Percentiles rank a stretch among this genome's conserved stretches.
These are phyloP conservation scores for Hygrocybe punicea DNA, from an alignment of 768 basidiomycete species.

Conservation along the genomic window DNA sequence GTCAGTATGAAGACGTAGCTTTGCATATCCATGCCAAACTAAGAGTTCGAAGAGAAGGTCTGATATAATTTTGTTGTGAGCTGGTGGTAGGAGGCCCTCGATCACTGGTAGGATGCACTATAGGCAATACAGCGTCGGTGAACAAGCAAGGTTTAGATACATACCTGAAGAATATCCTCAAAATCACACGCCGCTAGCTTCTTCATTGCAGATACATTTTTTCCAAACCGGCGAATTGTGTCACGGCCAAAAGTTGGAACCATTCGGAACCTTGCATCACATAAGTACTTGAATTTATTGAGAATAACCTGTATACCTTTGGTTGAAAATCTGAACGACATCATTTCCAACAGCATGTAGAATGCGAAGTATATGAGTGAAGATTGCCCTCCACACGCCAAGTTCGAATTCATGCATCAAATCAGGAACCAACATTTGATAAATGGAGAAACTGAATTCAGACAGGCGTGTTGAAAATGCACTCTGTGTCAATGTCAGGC, in stretches of 20 bases:
- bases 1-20: slow-evolving; percentile 40
- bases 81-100: slow-evolving; percentile 32
- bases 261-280: slow-evolving; percentile 9
- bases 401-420: slow-evolving; percentile 30
- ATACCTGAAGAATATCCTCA: slow-evolving; percentile 32
- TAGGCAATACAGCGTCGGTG: slow-evolving; percentile 5
- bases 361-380: slow-evolving; percentile 26
- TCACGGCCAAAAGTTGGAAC: slow-evolving; percentile 16
- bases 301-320: slow-evolving; percentile 11
- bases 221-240: slow-evolving; percentile 23
- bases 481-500: slow-evolving; percentile 16
- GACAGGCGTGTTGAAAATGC: slow-evolving; percentile 19
- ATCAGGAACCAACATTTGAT: slow-evolving; percentile 19
- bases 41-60: slow-evolving; percentile 34
- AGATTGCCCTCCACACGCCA: slow-evolving; percentile 26
- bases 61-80: slow-evolving; percentile 26
- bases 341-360: slow-evolving; percentile 12
- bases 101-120: slow-evolving; percentile 39
- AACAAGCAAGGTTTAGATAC: neutral
- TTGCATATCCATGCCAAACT: slow-evolving; percentile 40
- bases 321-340: slow-evolving; percentile 14
- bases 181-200: slow-evolving; percentile 26
- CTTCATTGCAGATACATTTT: slow-evolving; percentile 21
- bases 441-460: slow-evolving; percentile 15
- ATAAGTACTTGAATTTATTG: neutral